Conservation (phyloP, 2,329 filamentous ascomycete genomes). For the Xylaria sp. region DNA sequence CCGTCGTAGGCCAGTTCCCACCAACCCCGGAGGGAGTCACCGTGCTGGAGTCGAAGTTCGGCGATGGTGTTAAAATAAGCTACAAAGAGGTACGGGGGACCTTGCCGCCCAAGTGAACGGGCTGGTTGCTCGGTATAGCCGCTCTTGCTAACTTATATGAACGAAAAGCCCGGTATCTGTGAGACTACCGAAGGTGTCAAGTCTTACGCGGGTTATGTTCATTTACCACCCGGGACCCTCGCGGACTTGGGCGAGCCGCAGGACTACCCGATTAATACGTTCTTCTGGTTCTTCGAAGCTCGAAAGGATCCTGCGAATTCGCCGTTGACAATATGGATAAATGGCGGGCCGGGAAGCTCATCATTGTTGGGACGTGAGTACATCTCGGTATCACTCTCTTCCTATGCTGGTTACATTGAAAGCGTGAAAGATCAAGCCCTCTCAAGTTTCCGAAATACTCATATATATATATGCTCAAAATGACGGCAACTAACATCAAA, state of each 20-base stretch:
- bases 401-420: no score
- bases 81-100: slow-evolving; percentile 55
- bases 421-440: no score
- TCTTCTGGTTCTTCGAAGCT: slow-evolving; percentile 47
- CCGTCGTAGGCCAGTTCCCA: slow-evolving; percentile 37
- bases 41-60: slow-evolving; percentile 60
- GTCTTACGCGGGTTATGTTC: slow-evolving; percentile 67
- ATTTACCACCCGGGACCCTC: slow-evolving; percentile 51
- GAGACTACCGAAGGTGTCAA: slow-evolving; percentile 61
- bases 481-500: background rate
- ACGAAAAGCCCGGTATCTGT: slow-evolving; percentile 57
- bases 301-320: slow-evolving; percentile 40
- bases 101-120: background rate
- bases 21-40: slow-evolving; percentile 45
- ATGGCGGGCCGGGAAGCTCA: slow-evolving; percentile 63
- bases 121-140: no score
- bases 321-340: slow-evolving; percentile 61
- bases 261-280: slow-evolving; percentile 53
- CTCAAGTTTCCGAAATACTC: background rate
- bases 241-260: slow-evolving; percentile 53
- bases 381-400: background rate
- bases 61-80: slow-evolving; percentile 62
- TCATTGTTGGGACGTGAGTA: slow-evolving; percentile 52
- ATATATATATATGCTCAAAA: background rate
- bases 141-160: slow-evolving; percentile 3